Conservation (phyloP, 805 yeast genomes). For the Spathaspora boniae region DNA sequence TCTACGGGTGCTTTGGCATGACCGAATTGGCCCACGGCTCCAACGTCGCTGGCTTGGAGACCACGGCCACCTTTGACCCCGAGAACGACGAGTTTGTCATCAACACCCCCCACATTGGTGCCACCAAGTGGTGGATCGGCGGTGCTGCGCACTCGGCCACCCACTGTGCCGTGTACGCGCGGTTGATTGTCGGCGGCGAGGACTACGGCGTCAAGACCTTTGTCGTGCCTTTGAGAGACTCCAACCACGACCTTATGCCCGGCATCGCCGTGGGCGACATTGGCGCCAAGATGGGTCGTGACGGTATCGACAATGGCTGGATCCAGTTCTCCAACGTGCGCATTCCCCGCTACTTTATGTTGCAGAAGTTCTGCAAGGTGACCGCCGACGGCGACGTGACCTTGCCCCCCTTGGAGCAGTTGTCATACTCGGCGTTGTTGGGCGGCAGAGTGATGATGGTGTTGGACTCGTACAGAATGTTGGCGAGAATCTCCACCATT, state of each 20-base stretch:
- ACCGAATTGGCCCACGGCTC: constrained; percentile 66
- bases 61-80: constrained; percentile 45
- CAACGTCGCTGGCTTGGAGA: constrained; percentile 57
- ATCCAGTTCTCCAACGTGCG: constrained; percentile 43
- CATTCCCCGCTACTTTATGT: constrained; percentile 44
- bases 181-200: constrained; percentile 41
- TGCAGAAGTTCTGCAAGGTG: constrained; percentile 43
- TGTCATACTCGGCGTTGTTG: constrained; percentile 40
- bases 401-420: constrained; percentile 45
- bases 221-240: constrained; percentile 44
- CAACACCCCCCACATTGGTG: constrained; percentile 46
- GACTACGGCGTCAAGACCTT: constrained; percentile 47
- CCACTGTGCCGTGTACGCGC: constrained; percentile 38
- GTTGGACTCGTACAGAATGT: constrained; percentile 39
- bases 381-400: constrained; percentile 36
- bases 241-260: constrained; percentile 39
- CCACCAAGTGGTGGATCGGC: constrained; percentile 51
- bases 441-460: constrained; percentile 47
- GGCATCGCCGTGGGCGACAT: constrained; percentile 46
- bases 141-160: constrained; percentile 49
- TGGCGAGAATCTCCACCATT: constrained; percentile 40
- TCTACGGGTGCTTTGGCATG: constrained; percentile 62
- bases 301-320: constrained; percentile 49
- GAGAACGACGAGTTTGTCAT: constrained; percentile 40
- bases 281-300: constrained; percentile 49